Conservation (phyloP, 371 early-diverging fungal genomes). For the Mortierella sp. region DNA sequence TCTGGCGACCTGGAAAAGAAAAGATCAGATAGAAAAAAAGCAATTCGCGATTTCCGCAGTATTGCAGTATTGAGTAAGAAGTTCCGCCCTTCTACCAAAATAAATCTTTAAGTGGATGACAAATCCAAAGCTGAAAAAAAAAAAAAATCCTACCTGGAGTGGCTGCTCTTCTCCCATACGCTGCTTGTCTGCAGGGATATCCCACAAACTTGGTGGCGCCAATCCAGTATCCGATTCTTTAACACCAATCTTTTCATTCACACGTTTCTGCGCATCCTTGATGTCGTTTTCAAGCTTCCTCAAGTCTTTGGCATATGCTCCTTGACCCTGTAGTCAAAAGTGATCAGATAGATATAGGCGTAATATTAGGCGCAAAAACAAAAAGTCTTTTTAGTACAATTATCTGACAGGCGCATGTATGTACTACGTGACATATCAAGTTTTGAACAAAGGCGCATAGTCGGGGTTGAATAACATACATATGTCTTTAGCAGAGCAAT, state of each 20-base stretch:
- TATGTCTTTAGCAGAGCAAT: slow-evolving; percentile 96
- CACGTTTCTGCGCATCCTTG: slow-evolving; percentile 95
- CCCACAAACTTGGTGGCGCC: slow-evolving; percentile 99
- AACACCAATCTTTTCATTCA: slow-evolving; percentile 98
- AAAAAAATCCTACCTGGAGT: slow-evolving; percentile 78
- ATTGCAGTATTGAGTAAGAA: neutral
- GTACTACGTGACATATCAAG: neutral
- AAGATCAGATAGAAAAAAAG: neutral
- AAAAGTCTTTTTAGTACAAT: neutral
- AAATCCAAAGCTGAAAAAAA: neutral
- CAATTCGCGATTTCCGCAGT: too few species aligned
- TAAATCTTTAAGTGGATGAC: neutral
- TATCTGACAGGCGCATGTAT: neutral
- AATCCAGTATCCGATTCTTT: slow-evolving; percentile 99
- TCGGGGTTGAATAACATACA: slow-evolving; percentile 59
- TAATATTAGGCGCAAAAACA: too few species aligned
- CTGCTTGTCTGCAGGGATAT: slow-evolving; percentile 98
- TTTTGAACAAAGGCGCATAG: neutral
- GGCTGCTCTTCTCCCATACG: slow-evolving; percentile 98
- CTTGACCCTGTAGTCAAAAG: slow-evolving; percentile 86
- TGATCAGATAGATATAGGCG: neutral
- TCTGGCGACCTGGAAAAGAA: slow-evolving; percentile 82
- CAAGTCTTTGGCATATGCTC: slow-evolving; percentile 95
- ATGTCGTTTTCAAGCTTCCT: slow-evolving; percentile 93
- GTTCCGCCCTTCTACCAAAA: neutral